phyloP scores from a whole-genome alignment of 257 asterid species.

The Galeopsis tetrahit region DNA sequence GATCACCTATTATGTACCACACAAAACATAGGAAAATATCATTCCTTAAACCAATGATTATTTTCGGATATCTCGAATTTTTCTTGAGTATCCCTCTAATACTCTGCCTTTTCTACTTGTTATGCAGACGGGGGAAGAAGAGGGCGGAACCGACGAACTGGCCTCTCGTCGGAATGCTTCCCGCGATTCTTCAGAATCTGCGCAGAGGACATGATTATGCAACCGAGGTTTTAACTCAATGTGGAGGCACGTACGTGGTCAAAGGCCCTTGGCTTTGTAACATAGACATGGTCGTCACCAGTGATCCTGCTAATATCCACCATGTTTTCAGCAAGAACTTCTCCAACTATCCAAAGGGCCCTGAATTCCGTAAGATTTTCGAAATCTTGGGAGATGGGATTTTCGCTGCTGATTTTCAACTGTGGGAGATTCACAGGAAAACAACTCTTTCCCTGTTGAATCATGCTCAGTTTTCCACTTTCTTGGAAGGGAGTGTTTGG shows the following conservation, averaged over 20 bases:
- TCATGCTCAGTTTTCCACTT: conserved; percentile 19
- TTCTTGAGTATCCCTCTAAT: conserved; percentile 23
- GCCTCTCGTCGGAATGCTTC: conserved; percentile 53
- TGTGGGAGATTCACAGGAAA: conserved; percentile 52
- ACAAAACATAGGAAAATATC: background rate
- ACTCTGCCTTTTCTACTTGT: conserved; percentile 4
- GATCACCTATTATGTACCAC: too few relatives aligned
- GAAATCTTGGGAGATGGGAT: conserved; percentile 53
- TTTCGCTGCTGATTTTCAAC: conserved; percentile 46
- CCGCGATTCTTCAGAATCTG: conserved; percentile 34
- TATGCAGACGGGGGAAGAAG: conserved; percentile 6
- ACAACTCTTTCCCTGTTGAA: conserved; percentile 29
- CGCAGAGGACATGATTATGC: conserved; percentile 37
- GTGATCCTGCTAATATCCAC: conserved; percentile 56
- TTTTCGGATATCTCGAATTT: conserved; percentile 2
- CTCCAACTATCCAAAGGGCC: conserved; percentile 50
- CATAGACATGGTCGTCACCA: conserved; percentile 45
- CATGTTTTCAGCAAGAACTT: conserved; percentile 50
- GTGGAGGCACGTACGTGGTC: conserved; percentile 41
- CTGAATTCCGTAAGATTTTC: conserved; percentile 43
- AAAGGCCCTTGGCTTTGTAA: conserved; percentile 45
- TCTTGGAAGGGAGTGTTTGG: conserved; percentile 30
- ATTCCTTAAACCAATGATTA: background rate
- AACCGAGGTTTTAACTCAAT: conserved; percentile 34
- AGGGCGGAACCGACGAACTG: conserved; percentile 43